phyloP scores from a whole-genome alignment of 441 rosid species.

The Dalechampia spathulata region DNA sequence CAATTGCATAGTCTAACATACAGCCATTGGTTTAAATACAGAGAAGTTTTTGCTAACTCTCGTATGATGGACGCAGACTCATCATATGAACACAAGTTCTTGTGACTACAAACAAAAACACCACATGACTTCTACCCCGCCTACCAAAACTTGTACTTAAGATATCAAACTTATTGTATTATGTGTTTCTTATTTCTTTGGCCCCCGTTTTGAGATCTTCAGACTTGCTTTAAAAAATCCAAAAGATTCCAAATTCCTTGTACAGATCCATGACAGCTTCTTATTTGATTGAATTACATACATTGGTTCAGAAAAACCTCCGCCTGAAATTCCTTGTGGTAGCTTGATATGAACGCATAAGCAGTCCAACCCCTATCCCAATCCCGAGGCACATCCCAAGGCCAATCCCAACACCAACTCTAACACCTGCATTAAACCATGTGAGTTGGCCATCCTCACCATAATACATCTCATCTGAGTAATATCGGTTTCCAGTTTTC shows the following conservation, averaged over 20 bases:
- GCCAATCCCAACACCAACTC: constrained; percentile 98
- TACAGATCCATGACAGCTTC: background rate
- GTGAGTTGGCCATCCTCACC: constrained; percentile 93
- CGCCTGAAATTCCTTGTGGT: constrained; percentile 84
- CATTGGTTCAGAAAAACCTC: constrained; percentile 51
- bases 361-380: constrained; percentile 90
- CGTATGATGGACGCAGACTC: background rate
- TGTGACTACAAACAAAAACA: constrained; percentile 11
- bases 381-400: constrained; percentile 94
- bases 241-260: constrained; percentile 12
- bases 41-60: constrained; percentile 9
- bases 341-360: constrained; percentile 91
- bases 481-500: constrained; percentile 44
- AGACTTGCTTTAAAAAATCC: constrained; percentile 15
- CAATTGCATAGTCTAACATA: background rate
- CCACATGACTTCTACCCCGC: constrained; percentile 20
- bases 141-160: constrained; percentile 16
- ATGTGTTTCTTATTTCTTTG: constrained; percentile 5
- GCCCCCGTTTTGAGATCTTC: constrained; percentile 16
- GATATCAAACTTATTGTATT: constrained; percentile 8
- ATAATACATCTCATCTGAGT: constrained; percentile 59
- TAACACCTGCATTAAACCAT: constrained; percentile 98
- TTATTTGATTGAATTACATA: background rate
- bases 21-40: constrained; percentile 6
- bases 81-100: constrained; percentile 4